Base-by-base conservation (phyloP, 345 rosid species). In the Cardamine occulta region DNA sequence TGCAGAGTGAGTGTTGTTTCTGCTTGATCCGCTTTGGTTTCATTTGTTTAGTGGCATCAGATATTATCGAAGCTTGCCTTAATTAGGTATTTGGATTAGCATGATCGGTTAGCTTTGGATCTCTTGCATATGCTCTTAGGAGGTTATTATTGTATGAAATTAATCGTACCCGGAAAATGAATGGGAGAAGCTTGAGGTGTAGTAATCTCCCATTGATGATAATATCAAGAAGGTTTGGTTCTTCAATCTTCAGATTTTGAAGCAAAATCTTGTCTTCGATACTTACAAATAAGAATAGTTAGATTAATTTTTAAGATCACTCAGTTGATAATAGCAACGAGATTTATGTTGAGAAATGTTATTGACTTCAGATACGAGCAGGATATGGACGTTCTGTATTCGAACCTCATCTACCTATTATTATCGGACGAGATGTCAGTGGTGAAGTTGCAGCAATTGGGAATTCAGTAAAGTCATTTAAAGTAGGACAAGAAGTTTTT, bases 351-450 rank as follows among this genome's bases (percentile, higher is more conserved):
- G 32, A 18, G 6, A 15, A 42, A 29, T 47, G 51, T 53, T 49
- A 21, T 45, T 82, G 80, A 26, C 75, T 74, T 57, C 85, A 95
- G 97, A 85, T 95, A 91, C 91, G 97, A 82, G 81, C 96, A 39
- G 99, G 99, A 59, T 95, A 95, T 24, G 99, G 97, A 15, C 97
- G 99, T 72, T 95, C 97, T n/a, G 82, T 95, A 63, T 90, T 89
- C 57, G 82, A 88, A 66, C 95, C 96, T 1, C 90, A 86, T 79
- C 89, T 95, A 37, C 99, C 99, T 42, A 83, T 91, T 54, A 90
- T 95, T 66, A 82, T 95, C 82, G 99, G 99, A 35, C 92, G 99
- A 1, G 97, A 95, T 83, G 35, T 91, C 26, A 91, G 97, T 62
- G 97, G 99, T 11, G 93, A 88, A 79, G 97, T 95, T 78, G 87